phyloP scores from a whole-genome alignment of 2,329 filamentous ascomycete genomes.

The Fusarium setosum region DNA sequence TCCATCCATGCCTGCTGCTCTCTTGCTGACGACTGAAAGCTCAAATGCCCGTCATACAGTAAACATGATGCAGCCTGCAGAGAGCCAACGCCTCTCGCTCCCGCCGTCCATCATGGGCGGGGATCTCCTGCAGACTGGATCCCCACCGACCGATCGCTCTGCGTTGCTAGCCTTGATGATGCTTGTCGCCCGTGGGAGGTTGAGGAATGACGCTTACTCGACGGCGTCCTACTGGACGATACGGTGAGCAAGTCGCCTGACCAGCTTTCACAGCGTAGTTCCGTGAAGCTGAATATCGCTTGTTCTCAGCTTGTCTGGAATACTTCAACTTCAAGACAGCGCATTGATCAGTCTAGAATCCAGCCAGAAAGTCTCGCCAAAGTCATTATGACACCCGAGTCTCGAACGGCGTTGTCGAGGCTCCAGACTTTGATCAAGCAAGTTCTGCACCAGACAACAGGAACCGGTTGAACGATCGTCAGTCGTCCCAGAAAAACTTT shows the following conservation, averaged over 20 bases:
- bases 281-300: no score
- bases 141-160: constrained; percentile 41
- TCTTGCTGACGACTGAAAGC: neutral
- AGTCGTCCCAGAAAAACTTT: constrained; percentile 9
- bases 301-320: no score
- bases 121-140: constrained; percentile 34
- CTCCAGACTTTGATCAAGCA: constrained; percentile 1
- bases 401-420: neutral
- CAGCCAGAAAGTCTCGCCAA: neutral
- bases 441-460: neutral
- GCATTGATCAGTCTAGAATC: no score
- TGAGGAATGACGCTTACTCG: constrained; percentile 46
- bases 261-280: no score
- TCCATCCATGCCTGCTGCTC: neutral
- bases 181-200: constrained; percentile 38
- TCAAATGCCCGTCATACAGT: neutral
- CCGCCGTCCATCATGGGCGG: constrained; percentile 32
- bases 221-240: constrained; percentile 39
- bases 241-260: constrained; percentile 35
- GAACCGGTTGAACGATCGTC: constrained; percentile 11
- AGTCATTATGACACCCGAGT: neutral
- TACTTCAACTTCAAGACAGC: no score
- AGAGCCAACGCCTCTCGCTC: constrained; percentile 7
- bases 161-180: constrained; percentile 22
- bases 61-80: neutral